Conservation (phyloP, 345 rosid species). For the Litchi chinensis region DNA sequence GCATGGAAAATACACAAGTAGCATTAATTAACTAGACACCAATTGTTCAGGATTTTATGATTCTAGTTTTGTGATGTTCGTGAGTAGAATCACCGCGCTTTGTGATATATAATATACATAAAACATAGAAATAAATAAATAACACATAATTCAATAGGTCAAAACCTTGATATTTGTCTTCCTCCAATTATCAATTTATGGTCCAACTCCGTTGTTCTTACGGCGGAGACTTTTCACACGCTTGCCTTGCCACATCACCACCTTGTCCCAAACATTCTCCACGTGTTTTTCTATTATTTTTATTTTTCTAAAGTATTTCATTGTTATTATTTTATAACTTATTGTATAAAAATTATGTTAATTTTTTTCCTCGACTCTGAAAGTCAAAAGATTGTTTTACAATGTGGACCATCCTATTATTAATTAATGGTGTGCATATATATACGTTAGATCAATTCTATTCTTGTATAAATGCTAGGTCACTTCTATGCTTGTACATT, state of each 20-base stretch:
- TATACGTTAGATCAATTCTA: too few species aligned
- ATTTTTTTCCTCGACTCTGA: background rate
- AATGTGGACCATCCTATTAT: too few species aligned
- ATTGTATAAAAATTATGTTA: background rate
- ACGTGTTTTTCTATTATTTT: constrained; percentile 20
- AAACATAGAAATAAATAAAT: background rate
- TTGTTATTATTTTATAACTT: background rate
- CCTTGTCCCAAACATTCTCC: constrained; percentile 27
- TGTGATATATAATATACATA: background rate
- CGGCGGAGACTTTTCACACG: constrained; percentile 37
- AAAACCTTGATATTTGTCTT: constrained; percentile 32
- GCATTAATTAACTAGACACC: background rate
- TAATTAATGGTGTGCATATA: background rate
- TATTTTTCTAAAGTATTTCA: too few species aligned
- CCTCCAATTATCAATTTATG: background rate
- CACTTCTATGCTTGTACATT: too few species aligned
- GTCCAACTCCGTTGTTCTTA: constrained; percentile 48
- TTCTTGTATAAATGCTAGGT: too few species aligned
- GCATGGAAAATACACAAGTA: background rate
- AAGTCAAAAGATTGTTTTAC: too few species aligned
- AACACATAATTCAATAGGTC: constrained; percentile 31
- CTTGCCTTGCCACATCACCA: constrained; percentile 4
- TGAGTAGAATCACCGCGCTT: background rate
- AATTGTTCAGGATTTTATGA: background rate
- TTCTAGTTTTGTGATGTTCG: background rate